Evolutionary conservation across 257 asterid genomes (phyloP), one percentile per base, ranked within the genome.

Genomic region (Solanum rostratum): DNA sequence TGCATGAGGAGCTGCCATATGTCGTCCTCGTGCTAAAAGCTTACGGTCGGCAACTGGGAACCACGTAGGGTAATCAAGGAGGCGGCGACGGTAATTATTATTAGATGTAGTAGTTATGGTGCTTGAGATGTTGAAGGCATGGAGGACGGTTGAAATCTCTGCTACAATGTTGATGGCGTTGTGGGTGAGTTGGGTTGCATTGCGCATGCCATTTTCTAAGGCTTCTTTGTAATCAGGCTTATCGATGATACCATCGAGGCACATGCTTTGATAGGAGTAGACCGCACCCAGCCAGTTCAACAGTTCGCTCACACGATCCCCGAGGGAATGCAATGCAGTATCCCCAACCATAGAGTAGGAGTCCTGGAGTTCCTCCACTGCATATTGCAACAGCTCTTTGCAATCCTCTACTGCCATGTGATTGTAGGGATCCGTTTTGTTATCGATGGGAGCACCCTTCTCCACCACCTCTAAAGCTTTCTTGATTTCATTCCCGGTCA

Each of bases 91-190:
- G 30, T 83, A 27, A 39, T n/a, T 69, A 57, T 82, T 6, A 14
- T 29, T 10, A 15, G 60, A 20, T 24, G 60, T 2, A 8, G 52
- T 10, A 37, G 49, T 16, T 30, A 10, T 69, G 24, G 59, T 18
- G 79, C 18, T 82, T 6, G 85, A 63, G 45, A 85, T 37, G 68
- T 85, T 54, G 90, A 92, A 92, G 20, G 88, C 65, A 88, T 88
- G 88, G 55, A 95, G 45, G 45, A 92, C 78, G 37, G 87, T 59
- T 2, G 90, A 49, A 8, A 92, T 76, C 79, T 90, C 87, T 3
- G 94, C 92, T 3, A 95, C 70, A 33, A 95, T 88, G 85, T 90
- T 86, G 85, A 95, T 90, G 7, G 97, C 97, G 76, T 95, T 95
- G 66, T 93, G 89, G 4, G 97, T 89, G 54, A 92, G 91, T 73